These are phyloP conservation scores for Diaporthe batatas DNA, from an alignment of 2,329 filamentous ascomycete genomes.

Conservation along the genomic window DNA sequence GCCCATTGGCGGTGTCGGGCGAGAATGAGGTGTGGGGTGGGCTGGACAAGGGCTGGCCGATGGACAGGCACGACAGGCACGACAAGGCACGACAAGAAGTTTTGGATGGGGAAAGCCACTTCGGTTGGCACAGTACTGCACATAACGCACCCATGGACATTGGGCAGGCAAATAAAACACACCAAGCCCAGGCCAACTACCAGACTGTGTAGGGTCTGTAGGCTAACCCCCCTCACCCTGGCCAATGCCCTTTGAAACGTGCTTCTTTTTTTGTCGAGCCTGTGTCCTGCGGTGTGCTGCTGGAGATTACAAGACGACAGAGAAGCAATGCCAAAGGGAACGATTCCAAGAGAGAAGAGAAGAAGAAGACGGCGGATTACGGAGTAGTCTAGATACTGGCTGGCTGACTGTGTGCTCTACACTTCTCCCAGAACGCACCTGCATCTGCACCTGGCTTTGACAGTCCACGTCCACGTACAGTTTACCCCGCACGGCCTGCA, in stretches of 20 bases:
- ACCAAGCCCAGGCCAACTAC: background rate
- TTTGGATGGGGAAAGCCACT: conserved; percentile 35
- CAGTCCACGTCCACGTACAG: conserved; percentile 6
- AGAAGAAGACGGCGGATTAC: conserved; percentile 1
- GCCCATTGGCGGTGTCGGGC: conserved; percentile 33
- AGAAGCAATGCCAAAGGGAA: background rate
- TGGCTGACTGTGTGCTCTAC: background rate
- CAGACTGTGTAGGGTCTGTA: background rate
- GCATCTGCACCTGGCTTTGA: conserved; percentile 18
- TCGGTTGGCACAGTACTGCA: conserved; percentile 25
- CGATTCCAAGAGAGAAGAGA: background rate
- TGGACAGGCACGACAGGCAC: conserved; percentile 30
- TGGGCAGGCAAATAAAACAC: conserved; percentile 28
- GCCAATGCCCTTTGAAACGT: conserved; percentile 34
- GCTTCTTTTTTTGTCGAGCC: conserved; percentile 29
- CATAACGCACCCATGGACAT: too few species aligned
- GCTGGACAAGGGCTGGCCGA: conserved; percentile 19
- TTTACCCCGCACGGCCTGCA: background rate
- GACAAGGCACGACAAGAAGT: conserved; percentile 25
- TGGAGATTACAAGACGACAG: conserved; percentile 13
- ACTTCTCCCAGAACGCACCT: background rate
- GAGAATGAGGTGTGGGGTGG: conserved; percentile 38
- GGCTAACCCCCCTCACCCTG: conserved; percentile 2
- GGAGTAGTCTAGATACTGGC: too few species aligned
- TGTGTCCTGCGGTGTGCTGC: background rate